These are phyloP conservation scores for Caryopteris hybrid DNA, from an alignment of 305 asterid genomes.

Conservation along the genomic window DNA sequence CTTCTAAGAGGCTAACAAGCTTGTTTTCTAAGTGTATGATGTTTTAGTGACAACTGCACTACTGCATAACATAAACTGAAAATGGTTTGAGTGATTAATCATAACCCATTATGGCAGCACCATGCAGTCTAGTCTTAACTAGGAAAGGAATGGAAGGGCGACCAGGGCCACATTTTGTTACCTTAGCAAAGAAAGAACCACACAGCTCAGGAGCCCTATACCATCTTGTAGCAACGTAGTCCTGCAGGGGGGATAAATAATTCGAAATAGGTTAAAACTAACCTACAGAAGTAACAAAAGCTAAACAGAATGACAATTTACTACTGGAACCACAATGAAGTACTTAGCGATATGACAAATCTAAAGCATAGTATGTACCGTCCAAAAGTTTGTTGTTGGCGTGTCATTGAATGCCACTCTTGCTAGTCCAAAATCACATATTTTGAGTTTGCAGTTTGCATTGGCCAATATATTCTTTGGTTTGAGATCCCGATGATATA, in stretches of 20 bases:
- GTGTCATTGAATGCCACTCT: constrained; percentile 88
- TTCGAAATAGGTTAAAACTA: neutral
- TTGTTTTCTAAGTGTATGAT: neutral
- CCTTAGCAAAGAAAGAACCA: constrained; percentile 94
- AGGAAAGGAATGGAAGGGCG: constrained; percentile 8
- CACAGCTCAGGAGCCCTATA: constrained; percentile 94
- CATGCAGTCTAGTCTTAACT: neutral
- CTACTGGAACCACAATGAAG: neutral
- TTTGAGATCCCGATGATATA: constrained; percentile 89
- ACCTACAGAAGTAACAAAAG: neutral
- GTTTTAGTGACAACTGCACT: neutral
- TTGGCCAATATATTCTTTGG: constrained; percentile 95
- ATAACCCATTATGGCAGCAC: neutral
- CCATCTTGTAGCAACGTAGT: constrained; percentile 96
- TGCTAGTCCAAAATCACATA: constrained; percentile 91
- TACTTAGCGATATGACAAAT: neutral
- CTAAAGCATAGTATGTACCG: constrained; percentile 43
- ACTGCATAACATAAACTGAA: neutral
- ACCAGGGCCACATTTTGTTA: constrained; percentile 20
- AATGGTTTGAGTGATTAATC: constrained; percentile 9
- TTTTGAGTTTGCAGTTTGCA: constrained; percentile 94
- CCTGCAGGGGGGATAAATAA: constrained; percentile 41
- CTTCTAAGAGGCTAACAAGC: neutral
- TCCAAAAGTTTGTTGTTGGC: constrained; percentile 89
- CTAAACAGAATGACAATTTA: neutral